A percentile compares a stretch with the other conserved stretches of the same genome.
These are phyloP conservation scores for Cyberlindnera maritima DNA, from an alignment of 805 yeast species.

Conservation along the genomic window DNA sequence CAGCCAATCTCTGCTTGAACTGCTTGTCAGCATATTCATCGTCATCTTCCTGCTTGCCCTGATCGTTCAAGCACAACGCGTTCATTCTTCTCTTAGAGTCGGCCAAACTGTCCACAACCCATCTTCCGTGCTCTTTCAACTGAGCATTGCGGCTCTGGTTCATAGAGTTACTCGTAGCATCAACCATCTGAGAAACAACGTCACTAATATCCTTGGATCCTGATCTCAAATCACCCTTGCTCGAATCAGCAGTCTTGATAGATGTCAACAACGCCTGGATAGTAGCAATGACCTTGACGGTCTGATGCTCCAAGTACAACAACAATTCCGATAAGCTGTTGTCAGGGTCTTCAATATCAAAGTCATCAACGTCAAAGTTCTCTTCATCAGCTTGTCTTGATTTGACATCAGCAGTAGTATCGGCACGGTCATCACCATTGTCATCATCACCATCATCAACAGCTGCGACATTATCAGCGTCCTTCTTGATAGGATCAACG, in stretches of 20 bases:
- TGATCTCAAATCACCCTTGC: constrained; percentile 67
- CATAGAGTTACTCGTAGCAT: constrained; percentile 85
- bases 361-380: constrained; percentile 67
- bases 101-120: constrained; percentile 83
- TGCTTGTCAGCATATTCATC: constrained; percentile 79
- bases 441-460: background rate
- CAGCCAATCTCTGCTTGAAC: constrained; percentile 91
- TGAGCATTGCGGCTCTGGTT: constrained; percentile 81
- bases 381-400: constrained; percentile 15
- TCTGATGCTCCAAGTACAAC: constrained; percentile 86
- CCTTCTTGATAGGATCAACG: too few species aligned
- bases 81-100: constrained; percentile 87
- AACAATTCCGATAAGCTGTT: constrained; percentile 82
- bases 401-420: background rate
- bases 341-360: constrained; percentile 84
- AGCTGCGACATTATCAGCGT: background rate
- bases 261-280: constrained; percentile 79
- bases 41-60: constrained; percentile 40
- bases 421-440: background rate
- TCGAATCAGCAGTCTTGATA: constrained; percentile 72
- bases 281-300: constrained; percentile 85
- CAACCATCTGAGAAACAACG: constrained; percentile 84
- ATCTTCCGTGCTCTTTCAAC: constrained; percentile 84
- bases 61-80: constrained; percentile 49
- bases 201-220: constrained; percentile 74